Base-by-base conservation (phyloP, 164 flowering plant species). In the Aristolochia californica region DNA sequence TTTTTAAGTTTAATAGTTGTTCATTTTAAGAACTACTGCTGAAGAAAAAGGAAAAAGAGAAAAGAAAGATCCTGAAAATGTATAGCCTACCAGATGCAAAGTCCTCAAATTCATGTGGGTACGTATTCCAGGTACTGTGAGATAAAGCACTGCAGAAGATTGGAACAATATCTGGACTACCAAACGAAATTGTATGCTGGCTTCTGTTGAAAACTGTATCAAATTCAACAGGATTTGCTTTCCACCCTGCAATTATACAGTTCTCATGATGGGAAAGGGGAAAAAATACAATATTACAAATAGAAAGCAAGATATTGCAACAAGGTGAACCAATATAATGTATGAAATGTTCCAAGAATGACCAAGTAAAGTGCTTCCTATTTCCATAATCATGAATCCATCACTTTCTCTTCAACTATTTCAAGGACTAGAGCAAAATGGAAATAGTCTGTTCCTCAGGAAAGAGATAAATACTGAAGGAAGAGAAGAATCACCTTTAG, bases 201-300 rank as follows among this genome's bases (percentile, higher is more conserved):
- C 96, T 91, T 58, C 75, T 75, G 66, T 91, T 91, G 68, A 91
- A 91, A 27, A 91, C 96, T 5, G 98, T 86, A 70, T 91, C 98
- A 74, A 91, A 91, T 66, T 91, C 96, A 70, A 91, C 96, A 18
- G 98, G 98, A 72, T 91, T 91, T 49, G 98, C 93, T 63, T 91
- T 91, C 98, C 98, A 91, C 50, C 98, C 98, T 91, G 81, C 62
- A 75, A 63, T 57, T 21, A 53, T 17, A 26, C 2, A 8, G 24
- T 2, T 10, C 24, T 7, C 14, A 5, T 3, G 53, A 17, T 12
- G n/a, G 5, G 43, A 55, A 53, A 57, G 26, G 12, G 26, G 43
- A 22, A 49, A 0, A 20, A 34, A 21, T 11, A 58, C 34, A 34
- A 27, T 40, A 18, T 28, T 28, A 18, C n/a, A 18, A 18, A 24